Base-by-base conservation (phyloP, 176 grass and related monocot species). In the Canna indica region DNA sequence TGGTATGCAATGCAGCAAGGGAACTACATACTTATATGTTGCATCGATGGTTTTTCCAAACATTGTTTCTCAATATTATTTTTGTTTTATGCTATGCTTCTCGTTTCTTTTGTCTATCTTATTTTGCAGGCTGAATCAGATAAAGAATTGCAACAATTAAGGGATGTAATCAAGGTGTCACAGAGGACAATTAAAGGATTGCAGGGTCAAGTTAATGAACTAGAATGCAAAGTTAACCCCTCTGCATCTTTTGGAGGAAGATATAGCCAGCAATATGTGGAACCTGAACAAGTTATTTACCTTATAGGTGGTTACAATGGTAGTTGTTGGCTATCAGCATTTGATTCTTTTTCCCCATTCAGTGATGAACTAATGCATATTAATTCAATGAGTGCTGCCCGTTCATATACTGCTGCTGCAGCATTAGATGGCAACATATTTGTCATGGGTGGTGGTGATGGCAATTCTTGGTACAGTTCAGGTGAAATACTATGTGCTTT, bases 261-360 rank as follows among this genome's bases (percentile, higher is more conserved):
- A 56, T 47, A 0, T 3, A 24, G 69, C 3, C 50, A 39, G 79
- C 48, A 75, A 81, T 39, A 28, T 42, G 1, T 14, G 32, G 65
- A 38, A 69, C 50, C 16, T 31, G 64, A 31, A 44, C 8, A 69
- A 35, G 48, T 66, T 65, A 83, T 91, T 81, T 75, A 80, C 66
- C 73, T 91, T 65, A 70, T 89, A 25, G 93, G 93, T 81, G 88
- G 93, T 61, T 88, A 81, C 50, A 36, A 91, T 80, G 81, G 71
- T 14, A 73, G 60, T 25, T 70, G 70, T 27, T 96, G 88, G 84
- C 70, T 91, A 16, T 85, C 88, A 63, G 78, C 88, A 28, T 71
- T 90, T 8, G 83, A 90, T 71, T 72, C 58, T 7, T 91, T 91
- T 81, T 84, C 70, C 36, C 88, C 93, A 50, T 82, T 24, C 28